A percentile compares a stretch with the other conserved stretches of the same genome.
Evolutionary conservation across 2,329 filamentous ascomycete genomes (phyloP).

Genomic region (Hypoxylon sp.): DNA sequence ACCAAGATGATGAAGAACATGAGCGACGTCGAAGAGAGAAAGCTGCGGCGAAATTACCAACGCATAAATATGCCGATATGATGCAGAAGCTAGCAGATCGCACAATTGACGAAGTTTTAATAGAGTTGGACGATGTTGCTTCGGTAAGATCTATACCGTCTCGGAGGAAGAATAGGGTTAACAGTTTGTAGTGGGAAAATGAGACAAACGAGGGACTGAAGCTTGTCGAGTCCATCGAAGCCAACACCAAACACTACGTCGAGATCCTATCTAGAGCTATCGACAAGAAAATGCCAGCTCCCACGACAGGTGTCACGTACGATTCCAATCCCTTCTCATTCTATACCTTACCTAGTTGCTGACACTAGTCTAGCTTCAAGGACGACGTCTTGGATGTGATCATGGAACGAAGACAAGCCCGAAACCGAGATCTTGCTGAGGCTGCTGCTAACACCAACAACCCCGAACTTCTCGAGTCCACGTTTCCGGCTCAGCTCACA

Average conservation of each 20-base stretch:
- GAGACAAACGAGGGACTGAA: slow-evolving; percentile 75
- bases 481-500: slow-evolving; percentile 92
- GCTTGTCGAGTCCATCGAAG: slow-evolving; percentile 86
- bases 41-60: slow-evolving; percentile 67
- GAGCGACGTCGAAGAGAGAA: slow-evolving; percentile 63
- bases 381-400: slow-evolving; percentile 97
- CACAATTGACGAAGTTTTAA: slow-evolving; percentile 78
- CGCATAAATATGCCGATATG: slow-evolving; percentile 88
- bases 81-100: slow-evolving; percentile 90
- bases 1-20: slow-evolving; percentile 76
- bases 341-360: slow-evolving; percentile 46
- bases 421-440: slow-evolving; percentile 81
- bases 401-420: slow-evolving; percentile 88
- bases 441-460: slow-evolving; percentile 75
- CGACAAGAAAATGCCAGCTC: slow-evolving; percentile 85
- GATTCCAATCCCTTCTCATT: slow-evolving; percentile 46
- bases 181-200: slow-evolving; percentile 77
- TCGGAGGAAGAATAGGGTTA: slow-evolving; percentile 3
- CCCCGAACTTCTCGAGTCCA: slow-evolving; percentile 74
- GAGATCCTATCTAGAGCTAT: slow-evolving; percentile 91
- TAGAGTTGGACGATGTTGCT: slow-evolving; percentile 90
- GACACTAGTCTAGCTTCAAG: slow-evolving; percentile 78
- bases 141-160: slow-evolving; percentile 63
- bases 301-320: slow-evolving; percentile 81
- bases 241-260: slow-evolving; percentile 94